Conservation (phyloP, 2,329 filamentous ascomycete species). For the Paracorniculantispora psalliotae region DNA sequence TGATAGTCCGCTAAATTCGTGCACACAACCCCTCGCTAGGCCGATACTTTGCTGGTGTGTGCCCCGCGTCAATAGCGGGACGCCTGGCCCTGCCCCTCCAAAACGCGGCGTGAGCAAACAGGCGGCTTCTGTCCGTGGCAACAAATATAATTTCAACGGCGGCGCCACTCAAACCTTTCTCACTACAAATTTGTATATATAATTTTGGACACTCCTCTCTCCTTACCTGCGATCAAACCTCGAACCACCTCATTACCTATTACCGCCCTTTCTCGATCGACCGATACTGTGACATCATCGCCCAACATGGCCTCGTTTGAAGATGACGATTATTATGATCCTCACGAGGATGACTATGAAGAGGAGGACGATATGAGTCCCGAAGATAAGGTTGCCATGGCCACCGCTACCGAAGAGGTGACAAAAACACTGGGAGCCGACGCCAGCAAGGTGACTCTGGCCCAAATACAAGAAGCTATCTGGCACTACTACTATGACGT, state of each 20-base stretch:
- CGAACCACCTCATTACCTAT: too few species aligned
- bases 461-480: conserved; percentile 79
- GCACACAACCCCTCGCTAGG: conserved; percentile 9
- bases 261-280: not conserved
- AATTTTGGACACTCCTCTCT: not conserved
- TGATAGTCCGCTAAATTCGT: conserved; percentile 12
- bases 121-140: not conserved
- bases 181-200: not conserved
- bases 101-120: not conserved
- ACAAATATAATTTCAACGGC: not conserved
- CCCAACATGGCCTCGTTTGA: conserved; percentile 10
- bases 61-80: conserved; percentile 11
- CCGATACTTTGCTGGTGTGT: conserved; percentile 1
- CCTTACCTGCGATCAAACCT: not conserved
- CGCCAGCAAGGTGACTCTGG: conserved; percentile 49
- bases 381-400: conserved; percentile 50
- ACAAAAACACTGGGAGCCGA: conserved; percentile 58
- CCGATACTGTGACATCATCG: conserved; percentile 3
- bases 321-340: conserved; percentile 16
- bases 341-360: conserved; percentile 34
- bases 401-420: conserved; percentile 61
- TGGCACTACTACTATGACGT: conserved; percentile 98
- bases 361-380: conserved; percentile 42
- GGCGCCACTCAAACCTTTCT: not conserved
- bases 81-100: conserved; percentile 8